phyloP scores from a whole-genome alignment of 108 stramenopile genomes.

The Cyclotella cryptica region DNA sequence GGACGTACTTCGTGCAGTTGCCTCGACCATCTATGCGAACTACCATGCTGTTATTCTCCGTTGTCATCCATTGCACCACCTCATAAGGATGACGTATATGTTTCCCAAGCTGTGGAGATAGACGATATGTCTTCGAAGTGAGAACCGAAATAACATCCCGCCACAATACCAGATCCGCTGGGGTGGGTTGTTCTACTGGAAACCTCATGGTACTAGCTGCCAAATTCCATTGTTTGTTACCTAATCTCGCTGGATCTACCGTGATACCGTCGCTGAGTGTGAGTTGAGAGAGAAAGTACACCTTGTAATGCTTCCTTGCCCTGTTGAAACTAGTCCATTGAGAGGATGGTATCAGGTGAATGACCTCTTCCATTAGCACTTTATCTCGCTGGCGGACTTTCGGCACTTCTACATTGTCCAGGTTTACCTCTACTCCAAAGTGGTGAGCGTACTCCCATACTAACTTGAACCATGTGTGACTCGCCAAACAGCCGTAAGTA shows the following conservation, averaged over 20 bases:
- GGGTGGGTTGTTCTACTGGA: not conserved
- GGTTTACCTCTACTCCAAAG: not conserved
- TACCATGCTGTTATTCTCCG: not conserved
- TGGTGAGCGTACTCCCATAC: constrained; percentile 6
- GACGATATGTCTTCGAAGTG: not conserved
- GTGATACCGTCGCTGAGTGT: no score
- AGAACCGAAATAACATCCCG: not conserved
- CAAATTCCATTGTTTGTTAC: no score
- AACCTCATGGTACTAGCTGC: not conserved
- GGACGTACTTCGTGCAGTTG: not conserved
- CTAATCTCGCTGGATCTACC: no score
- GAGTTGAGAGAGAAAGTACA: no score
- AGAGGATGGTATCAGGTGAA: not conserved
- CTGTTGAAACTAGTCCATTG: not conserved
- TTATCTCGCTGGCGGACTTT: not conserved
- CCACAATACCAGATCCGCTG: not conserved
- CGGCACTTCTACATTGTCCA: not conserved
- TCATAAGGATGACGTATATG: not conserved
- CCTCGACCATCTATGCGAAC: not conserved
- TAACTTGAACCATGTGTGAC: constrained; percentile 16
- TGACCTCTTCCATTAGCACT: no score
- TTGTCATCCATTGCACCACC: not conserved
- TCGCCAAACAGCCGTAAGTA: constrained; percentile 2
- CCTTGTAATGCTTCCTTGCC: no score
- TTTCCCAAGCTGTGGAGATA: not conserved